A percentile compares a stretch with the other conserved stretches of the same genome.
Evolutionary conservation across 2,329 filamentous ascomycete genomes (phyloP).

Genomic region (Albophoma yamanashiensis): DNA sequence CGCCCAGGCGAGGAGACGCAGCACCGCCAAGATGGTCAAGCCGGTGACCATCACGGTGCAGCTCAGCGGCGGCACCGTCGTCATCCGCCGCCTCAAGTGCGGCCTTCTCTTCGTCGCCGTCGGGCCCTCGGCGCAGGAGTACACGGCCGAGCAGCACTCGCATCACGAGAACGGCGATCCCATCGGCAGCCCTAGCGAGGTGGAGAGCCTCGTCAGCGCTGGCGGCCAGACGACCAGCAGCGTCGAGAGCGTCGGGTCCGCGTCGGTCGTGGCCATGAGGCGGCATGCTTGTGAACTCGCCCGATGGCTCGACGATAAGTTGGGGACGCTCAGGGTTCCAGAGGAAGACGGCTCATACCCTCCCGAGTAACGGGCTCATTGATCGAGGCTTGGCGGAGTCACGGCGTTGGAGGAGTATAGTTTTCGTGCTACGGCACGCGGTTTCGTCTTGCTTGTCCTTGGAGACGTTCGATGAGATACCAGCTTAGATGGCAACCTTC

Average conservation of each 20-base stretch:
- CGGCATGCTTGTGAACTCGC: slow-evolving; percentile 49
- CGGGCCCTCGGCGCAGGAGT: slow-evolving; percentile 28
- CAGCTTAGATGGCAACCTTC: background rate
- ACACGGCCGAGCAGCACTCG: slow-evolving; percentile 6
- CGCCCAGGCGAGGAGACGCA: background rate
- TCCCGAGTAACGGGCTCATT: background rate
- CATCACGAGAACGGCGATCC: slow-evolving; percentile 19
- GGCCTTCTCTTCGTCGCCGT: slow-evolving; percentile 53
- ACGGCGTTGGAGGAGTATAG: background rate
- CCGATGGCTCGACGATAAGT: slow-evolving; percentile 48
- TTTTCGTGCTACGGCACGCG: background rate
- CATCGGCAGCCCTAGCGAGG: slow-evolving; percentile 30
- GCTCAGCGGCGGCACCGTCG: slow-evolving; percentile 46
- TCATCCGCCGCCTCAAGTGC: slow-evolving; percentile 46
- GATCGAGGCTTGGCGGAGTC: background rate
- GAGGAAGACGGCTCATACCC: slow-evolving; percentile 27
- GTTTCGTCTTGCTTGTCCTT: background rate
- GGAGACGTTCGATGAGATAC: slow-evolving; percentile 4
- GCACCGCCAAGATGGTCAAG: slow-evolving; percentile 14
- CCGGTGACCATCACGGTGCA: slow-evolving; percentile 44
- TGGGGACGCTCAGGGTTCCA: slow-evolving; percentile 41
- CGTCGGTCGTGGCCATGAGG: slow-evolving; percentile 39
- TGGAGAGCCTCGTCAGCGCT: slow-evolving; percentile 34
- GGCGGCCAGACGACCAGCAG: slow-evolving; percentile 33
- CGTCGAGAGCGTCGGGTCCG: slow-evolving; percentile 26